Conservation (phyloP, 208 protist species). For the Willaertia magna region DNA sequence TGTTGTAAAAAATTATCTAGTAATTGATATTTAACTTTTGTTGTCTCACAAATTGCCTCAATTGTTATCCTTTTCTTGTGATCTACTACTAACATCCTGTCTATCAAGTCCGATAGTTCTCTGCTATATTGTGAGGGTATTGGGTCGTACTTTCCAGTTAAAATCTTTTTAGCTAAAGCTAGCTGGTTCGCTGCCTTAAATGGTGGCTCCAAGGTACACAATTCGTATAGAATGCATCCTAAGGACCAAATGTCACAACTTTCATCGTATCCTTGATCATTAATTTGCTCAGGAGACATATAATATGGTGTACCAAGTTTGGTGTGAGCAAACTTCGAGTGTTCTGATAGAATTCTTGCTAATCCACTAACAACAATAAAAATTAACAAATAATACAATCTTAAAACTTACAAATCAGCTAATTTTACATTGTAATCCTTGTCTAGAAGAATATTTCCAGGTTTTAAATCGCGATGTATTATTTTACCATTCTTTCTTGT, state of each 20-base stretch:
- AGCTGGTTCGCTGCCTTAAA: constrained; percentile 44
- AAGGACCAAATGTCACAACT: constrained; percentile 29
- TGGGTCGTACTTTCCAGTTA: constrained; percentile 21
- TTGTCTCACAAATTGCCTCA: not conserved
- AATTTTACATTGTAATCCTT: constrained; percentile 19
- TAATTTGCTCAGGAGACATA: constrained; percentile 45
- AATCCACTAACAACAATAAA: constrained; percentile 19
- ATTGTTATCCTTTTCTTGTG: not conserved
- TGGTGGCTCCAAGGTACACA: constrained; percentile 32
- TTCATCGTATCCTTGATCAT: constrained; percentile 41
- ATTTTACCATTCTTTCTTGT: constrained; percentile 31
- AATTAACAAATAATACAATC: not conserved
- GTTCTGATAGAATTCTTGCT: constrained; percentile 17
- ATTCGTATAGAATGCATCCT: constrained; percentile 26
- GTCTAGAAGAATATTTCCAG: constrained; percentile 27
- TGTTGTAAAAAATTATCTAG: not conserved
- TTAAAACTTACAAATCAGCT: not conserved
- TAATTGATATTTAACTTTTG: not conserved
- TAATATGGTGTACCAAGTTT: constrained; percentile 50
- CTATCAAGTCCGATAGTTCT: not conserved
- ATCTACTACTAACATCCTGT: not conserved
- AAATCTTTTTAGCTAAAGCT: constrained; percentile 38
- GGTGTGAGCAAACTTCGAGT: constrained; percentile 29
- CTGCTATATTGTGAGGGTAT: not conserved
- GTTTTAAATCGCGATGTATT: constrained; percentile 14